Conservation (phyloP, 768 basidiomycete genomes). For the Hydnomerulius pinastri region DNA sequence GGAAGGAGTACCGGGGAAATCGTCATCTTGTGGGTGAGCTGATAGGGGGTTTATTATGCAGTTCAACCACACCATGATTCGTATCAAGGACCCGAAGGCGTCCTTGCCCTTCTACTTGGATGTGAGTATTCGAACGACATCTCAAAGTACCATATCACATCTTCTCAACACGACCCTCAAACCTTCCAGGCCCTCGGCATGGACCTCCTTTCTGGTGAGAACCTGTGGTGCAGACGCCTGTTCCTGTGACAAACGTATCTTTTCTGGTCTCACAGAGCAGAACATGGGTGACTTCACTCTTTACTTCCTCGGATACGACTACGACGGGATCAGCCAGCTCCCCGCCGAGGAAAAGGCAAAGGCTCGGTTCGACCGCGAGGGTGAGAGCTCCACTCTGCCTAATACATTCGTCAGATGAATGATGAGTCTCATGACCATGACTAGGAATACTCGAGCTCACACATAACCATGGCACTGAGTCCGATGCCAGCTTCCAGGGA, state of each 20-base stretch:
- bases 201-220: conserved; percentile 64
- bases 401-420: neutral
- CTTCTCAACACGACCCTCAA: neutral
- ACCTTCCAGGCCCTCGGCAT: conserved; percentile 62
- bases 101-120: conserved; percentile 83
- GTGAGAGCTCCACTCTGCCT: conserved; percentile 32
- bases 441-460: conserved; percentile 83
- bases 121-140: conserved; percentile 35
- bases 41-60: too few species aligned
- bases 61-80: conserved; percentile 89
- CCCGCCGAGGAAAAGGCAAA: conserved; percentile 53
- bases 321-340: conserved; percentile 47
- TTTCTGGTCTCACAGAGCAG: conserved; percentile 41
- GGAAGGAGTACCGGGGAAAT: neutral
- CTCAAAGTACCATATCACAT: neutral
- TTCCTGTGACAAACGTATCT: conserved; percentile 6
- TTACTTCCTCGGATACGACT: conserved; percentile 85
- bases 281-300: conserved; percentile 67
- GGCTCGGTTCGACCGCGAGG: conserved; percentile 65
- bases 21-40: too few species aligned
- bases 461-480: conserved; percentile 90
- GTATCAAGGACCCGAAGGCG: conserved; percentile 83
- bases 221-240: neutral
- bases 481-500: conserved; percentile 72
- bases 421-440: neutral